Evolutionary conservation across 805 yeast genomes (phyloP).

Genomic region (Pichia cabralensis): DNA sequence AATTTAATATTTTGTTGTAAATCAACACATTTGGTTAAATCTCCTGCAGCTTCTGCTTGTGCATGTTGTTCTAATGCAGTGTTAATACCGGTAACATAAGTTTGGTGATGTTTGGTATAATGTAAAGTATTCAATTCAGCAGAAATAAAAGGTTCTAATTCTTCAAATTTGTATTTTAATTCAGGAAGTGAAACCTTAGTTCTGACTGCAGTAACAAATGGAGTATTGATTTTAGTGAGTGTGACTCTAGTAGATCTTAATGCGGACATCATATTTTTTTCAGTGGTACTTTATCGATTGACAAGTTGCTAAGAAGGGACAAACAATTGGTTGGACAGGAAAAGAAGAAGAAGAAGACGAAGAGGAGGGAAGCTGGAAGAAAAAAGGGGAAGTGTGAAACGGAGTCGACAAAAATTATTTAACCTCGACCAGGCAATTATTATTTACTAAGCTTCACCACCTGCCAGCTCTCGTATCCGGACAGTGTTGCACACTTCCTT

Average conservation of each 20-base stretch:
- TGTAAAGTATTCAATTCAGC: constrained; percentile 82
- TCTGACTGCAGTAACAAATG: constrained; percentile 28
- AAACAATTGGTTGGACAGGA: constrained; percentile 19
- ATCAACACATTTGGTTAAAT: constrained; percentile 47
- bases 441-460: too few species aligned
- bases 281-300: not conserved
- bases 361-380: not conserved
- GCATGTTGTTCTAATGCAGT: constrained; percentile 63
- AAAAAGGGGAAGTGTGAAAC: too few species aligned
- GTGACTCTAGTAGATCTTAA: constrained; percentile 16
- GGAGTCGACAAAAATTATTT: too few species aligned
- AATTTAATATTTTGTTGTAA: constrained; percentile 72
- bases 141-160: constrained; percentile 77
- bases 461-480: too few species aligned
- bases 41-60: constrained; percentile 52
- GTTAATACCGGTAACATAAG: constrained; percentile 82
- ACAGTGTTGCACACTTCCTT: too few species aligned
- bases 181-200: constrained; percentile 71
- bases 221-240: constrained; percentile 7
- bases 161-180: constrained; percentile 74
- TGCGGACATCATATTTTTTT: constrained; percentile 15
- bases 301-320: too few species aligned
- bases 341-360: not conserved
- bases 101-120: constrained; percentile 86
- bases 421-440: too few species aligned